phyloP scores from a whole-genome alignment of 2,329 filamentous ascomycete genomes.

The Pyricularia sp. region DNA sequence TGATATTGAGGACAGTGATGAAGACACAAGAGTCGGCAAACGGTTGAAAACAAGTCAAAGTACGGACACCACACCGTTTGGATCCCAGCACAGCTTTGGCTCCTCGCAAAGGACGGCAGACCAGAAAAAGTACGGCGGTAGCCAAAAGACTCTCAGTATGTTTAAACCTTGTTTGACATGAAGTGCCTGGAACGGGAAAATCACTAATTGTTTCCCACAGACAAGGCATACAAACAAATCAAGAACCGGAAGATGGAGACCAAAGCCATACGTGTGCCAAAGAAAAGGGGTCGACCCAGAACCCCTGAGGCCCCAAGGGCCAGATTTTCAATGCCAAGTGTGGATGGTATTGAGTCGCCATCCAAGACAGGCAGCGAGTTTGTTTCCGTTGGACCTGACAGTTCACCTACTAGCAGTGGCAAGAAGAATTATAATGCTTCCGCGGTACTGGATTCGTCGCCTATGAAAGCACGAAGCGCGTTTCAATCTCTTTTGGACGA shows the following conservation, averaged over 20 bases:
- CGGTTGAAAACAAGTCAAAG: background rate
- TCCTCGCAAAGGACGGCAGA: background rate
- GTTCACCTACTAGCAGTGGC: background rate
- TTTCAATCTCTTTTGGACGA: background rate
- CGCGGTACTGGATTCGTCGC: background rate
- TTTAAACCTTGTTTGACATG: background rate
- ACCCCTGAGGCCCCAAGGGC: background rate
- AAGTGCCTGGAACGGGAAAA: background rate
- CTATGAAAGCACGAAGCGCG: background rate
- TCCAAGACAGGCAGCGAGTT: background rate
- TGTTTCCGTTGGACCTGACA: background rate
- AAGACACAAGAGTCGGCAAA: background rate
- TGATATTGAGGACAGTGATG: background rate
- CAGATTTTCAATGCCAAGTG: background rate
- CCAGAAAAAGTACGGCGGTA: background rate
- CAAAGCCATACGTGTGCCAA: background rate
- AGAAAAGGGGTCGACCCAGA: background rate
- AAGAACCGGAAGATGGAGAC: background rate
- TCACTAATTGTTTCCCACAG: background rate
- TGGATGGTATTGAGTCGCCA: background rate
- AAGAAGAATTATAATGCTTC: background rate
- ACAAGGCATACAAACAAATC: background rate
- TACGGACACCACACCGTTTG: background rate
- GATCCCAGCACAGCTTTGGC: background rate
- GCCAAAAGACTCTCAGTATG: background rate